phyloP scores from a whole-genome alignment of 176 grass and related monocot species.

The Ensete glaucum region DNA sequence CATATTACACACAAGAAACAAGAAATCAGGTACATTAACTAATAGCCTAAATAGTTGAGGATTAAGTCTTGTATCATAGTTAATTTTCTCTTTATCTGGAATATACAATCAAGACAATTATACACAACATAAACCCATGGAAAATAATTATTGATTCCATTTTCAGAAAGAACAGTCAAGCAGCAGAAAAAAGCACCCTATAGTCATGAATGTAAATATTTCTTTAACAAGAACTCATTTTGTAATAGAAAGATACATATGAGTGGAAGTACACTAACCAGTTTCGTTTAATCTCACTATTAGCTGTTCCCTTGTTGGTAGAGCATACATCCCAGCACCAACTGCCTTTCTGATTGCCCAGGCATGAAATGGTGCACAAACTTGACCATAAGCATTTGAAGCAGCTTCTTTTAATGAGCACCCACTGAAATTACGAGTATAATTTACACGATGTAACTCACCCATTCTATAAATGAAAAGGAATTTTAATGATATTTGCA shows the following conservation, averaged over 20 bases:
- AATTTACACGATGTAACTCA: slow-evolving; percentile 7
- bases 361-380: slow-evolving; percentile 91
- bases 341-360: slow-evolving; percentile 93
- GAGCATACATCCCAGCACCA: slow-evolving; percentile 82
- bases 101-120: neutral
- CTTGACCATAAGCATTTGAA: slow-evolving; percentile 75
- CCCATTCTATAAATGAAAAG: too few relatives aligned
- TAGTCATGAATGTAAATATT: neutral
- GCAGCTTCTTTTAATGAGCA: slow-evolving; percentile 76
- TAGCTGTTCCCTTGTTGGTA: slow-evolving; percentile 80
- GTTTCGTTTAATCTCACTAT: slow-evolving; percentile 74
- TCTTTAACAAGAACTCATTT: neutral
- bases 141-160: neutral
- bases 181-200: neutral
- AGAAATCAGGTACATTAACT: neutral
- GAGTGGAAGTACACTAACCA: slow-evolving; percentile 25
- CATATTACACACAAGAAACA: neutral
- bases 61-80: neutral
- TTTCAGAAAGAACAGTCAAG: neutral
- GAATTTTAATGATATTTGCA: too few relatives aligned
- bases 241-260: neutral
- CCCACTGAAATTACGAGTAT: slow-evolving; percentile 34
- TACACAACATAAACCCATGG: neutral
- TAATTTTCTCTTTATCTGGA: neutral
- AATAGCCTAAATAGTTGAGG: neutral